Base-by-base conservation (phyloP, 2,329 filamentous ascomycete species). In the Phyllosticta citribraziliensis region DNA sequence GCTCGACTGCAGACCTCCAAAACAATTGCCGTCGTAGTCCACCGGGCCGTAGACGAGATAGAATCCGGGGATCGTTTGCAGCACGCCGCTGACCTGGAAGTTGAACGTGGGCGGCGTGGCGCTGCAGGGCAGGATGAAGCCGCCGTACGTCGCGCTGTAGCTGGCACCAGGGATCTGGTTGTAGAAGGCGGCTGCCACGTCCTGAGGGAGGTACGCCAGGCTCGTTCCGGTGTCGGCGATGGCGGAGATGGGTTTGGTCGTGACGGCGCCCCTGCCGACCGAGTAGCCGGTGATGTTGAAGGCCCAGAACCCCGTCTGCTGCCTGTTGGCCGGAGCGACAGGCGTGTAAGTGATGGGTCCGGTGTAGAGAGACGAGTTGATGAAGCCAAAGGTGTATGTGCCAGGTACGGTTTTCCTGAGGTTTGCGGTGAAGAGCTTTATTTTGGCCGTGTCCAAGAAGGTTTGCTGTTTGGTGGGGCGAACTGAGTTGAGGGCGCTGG, bases 141-240 rank as follows among this genome's bases (percentile, higher is more conserved):
- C 83, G 56, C 83, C 85, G 53, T 77, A 73, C 1, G 67, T 65
- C 17, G 64, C 24, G 67, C 79, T 75, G 68, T 84, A 74, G 53
- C 73, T 65, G 0, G 86, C 78, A 2, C 82, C 80, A 9, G 68
- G 60, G 61, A 89, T 79, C 63, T 82, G 70, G 50, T 70, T 69
- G 76, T 88, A 89, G 78, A 88, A 89, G 52, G 75, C 79, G 0
- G 72, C 66, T 64, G 84, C 80, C 63, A 86, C 76, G 40, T 70
- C 66, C 59, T 79, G 69, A 24, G 83, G 82, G 22, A 86, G 72
- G 64, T 88, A 78, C 59, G 88, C 73, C 33, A 89, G 82, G 1
- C 85, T 85, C 60, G 86, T 89, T 56, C 87, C 87, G 2, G 87
- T 89, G 74, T 89, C 87, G 67, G 84, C 83, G 70, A 89, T 88